Evolutionary conservation across 2,329 filamentous ascomycete species (phyloP).

Genomic region (Stagonosporopsis tanaceti): DNA sequence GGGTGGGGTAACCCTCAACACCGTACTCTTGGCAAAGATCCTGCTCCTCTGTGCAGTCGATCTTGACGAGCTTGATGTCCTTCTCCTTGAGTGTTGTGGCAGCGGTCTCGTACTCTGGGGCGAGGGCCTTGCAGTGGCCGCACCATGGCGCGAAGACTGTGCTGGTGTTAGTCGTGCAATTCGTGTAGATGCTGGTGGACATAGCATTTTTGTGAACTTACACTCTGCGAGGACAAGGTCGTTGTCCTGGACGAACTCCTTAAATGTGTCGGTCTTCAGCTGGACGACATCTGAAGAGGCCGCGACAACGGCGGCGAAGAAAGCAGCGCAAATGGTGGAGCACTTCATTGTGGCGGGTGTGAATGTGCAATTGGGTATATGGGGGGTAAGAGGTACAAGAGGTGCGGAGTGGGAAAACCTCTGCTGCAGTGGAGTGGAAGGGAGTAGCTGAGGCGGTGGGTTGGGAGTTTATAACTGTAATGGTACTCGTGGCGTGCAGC

Average conservation of each 20-base stretch:
- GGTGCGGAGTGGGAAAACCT: conserved; percentile 24
- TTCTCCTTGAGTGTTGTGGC: conserved; percentile 87
- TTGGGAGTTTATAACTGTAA: conserved; percentile 32
- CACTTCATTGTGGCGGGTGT: conserved; percentile 43
- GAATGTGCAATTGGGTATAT: conserved; percentile 20
- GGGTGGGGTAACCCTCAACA: conserved; percentile 96
- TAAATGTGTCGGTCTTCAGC: conserved; percentile 86
- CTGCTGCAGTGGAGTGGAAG: conserved; percentile 30
- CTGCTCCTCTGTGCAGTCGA: conserved; percentile 94
- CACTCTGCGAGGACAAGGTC: conserved; percentile 94
- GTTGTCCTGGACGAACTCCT: conserved; percentile 83
- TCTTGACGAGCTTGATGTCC: conserved; percentile 83
- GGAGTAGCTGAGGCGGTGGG: conserved; percentile 23
- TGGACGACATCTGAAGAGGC: conserved; percentile 79
- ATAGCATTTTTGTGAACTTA: conserved; percentile 57
- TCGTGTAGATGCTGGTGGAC: background rate
- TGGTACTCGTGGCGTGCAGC: conserved; percentile 34
- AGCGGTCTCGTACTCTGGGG: conserved; percentile 87
- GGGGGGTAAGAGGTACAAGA: conserved; percentile 11
- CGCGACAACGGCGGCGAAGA: conserved; percentile 66
- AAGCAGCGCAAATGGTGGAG: conserved; percentile 49
- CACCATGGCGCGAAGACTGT: conserved; percentile 95
- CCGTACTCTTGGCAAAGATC: conserved; percentile 90
- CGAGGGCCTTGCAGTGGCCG: conserved; percentile 98
- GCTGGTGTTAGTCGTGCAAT: conserved; percentile 44